Base-by-base conservation (phyloP, 306 rosid species). In the Senna tora region DNA sequence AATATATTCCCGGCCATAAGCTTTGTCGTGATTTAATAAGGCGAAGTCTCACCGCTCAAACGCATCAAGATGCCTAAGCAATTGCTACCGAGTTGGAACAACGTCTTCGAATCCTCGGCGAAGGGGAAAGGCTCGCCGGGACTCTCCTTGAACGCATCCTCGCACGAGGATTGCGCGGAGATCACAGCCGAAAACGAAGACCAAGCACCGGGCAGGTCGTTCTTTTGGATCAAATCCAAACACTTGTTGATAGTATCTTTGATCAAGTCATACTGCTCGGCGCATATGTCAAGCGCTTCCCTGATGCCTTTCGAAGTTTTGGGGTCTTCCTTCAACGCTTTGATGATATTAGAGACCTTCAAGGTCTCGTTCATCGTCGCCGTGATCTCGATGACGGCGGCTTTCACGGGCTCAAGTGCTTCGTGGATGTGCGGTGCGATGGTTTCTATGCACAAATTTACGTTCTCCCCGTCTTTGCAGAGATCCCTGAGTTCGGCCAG, bases 41-140 rank as follows among this genome's bases (percentile, higher is more conserved):
- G 10, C 10, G 10, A 9, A 1, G 39, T 56, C 14, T 25, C 62
- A 4, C 65, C 65, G 1, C 47, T 16, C 0, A 60, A 20, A 16
- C 6, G 47, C 66, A 16, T 16, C 30, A 63, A 28, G 51, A 41
- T 41, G 68, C 34, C 68, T 51, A 63, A 39, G 68, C 68, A 39
- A 41, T 63, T 63, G 1, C 68, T 19, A 1, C 52, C 68, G 12
- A 63, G 47, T 5, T 39, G 52, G 68, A 4, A 63, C 15, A 63
- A 11, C 11, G 19, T 21, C 6, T 41, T 11, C 11, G 68, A 63
- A 5, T 63, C 68, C 10, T 41, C 19, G 19, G 17, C 5, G 51
- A 63, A 39, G 51, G 68, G 51, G 28, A 39, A 7, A 16, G 33
- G 1, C 5, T 9, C 3, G 0, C 1, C 22, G 7, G 21, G 32